Evolutionary conservation across 2,329 filamentous ascomycete species (phyloP), one percentile per base, ranked within the genome.

Genomic region (Monilinia vaccinii-corymbosi): DNA sequence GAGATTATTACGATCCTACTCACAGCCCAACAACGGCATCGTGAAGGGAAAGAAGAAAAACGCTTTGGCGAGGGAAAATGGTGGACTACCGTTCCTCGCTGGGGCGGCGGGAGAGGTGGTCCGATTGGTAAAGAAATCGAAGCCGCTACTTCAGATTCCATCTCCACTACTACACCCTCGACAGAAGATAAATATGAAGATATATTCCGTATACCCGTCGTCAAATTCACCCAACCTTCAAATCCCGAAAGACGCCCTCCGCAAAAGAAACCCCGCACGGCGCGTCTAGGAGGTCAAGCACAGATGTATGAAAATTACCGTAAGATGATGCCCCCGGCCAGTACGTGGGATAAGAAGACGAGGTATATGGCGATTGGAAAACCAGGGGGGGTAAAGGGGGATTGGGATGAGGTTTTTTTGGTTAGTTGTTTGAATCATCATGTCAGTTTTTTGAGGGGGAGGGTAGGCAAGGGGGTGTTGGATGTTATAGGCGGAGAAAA

Each of bases 281-380:
- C 28, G 11, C 58, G 60, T 23, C 65, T 64, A 31, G 61, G 61
- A 1, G 60, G 60, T 2, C 81, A 78, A 63, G 71, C 78, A 42
- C 78, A 81, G 61, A 83, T 85, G 50, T 86, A 86, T 68, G 83
- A 86, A 68, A 81, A 77, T 65, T 86, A 86, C 71, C 79, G 84
- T 60, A 84, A 82, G 76, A 75, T 86, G 48, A 77, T 81, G 2
- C 80, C 79, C 10, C 83, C 84, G 0, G 72, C 79, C 11, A 73
- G 77, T 8, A 79, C 77, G 25, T 87, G 84, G 84, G 84, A 87
- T 67, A 76, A 75, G 61, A 84, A 84, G 72, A 77, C 79, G 34
- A 75, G 76, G 38, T 86, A 86, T 68, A 71, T 76, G 62, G 76
- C 82, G 25, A 81, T 87, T 60, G 83, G 83, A 6, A 79, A 78